These are phyloP conservation scores for Sclerotinia borealis DNA, from an alignment of 2,329 filamentous ascomycete species.

Conservation along the genomic window DNA sequence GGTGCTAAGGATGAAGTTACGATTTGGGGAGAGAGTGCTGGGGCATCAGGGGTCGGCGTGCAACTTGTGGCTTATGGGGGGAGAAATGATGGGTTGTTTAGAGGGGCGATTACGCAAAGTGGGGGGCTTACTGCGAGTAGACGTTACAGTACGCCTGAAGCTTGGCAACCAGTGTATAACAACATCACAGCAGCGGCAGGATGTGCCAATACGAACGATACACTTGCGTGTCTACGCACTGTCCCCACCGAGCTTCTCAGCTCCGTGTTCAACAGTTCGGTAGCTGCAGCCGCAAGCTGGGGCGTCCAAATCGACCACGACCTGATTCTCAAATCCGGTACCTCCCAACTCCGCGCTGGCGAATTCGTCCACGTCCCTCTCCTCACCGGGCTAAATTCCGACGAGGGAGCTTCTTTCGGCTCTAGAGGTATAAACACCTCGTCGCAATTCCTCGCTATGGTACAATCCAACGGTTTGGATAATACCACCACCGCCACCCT, in stretches of 20 bases:
- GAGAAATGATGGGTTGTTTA: conserved; percentile 48
- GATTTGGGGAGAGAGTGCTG: conserved; percentile 40
- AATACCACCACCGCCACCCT: not conserved
- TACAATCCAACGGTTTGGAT: not conserved
- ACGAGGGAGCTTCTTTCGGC: conserved; percentile 57
- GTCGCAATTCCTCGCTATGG: conserved; percentile 37
- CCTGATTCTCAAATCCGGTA: conserved; percentile 46
- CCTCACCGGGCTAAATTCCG: conserved; percentile 56
- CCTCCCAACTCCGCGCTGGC: conserved; percentile 47
- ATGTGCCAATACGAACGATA: conserved; percentile 17
- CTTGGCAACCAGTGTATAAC: conserved; percentile 9
- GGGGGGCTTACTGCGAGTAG: conserved; percentile 33
- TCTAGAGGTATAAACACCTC: conserved; percentile 48
- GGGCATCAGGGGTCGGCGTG: conserved; percentile 38
- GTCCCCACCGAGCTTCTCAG: conserved; percentile 41
- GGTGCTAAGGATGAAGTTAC: conserved; percentile 38
- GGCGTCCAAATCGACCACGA: conserved; percentile 47
- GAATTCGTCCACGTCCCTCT: conserved; percentile 59
- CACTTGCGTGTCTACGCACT: conserved; percentile 26
- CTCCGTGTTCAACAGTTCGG: conserved; percentile 35
- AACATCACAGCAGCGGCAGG: conserved; percentile 33
- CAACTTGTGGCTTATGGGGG: conserved; percentile 44
- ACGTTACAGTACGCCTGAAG: not conserved
- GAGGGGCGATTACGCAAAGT: conserved; percentile 45
- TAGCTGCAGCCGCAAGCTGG: conserved; percentile 36